These are phyloP conservation scores for Euphorbia peplus DNA, from an alignment of 345 rosid genomes.

Conservation along the genomic window DNA sequence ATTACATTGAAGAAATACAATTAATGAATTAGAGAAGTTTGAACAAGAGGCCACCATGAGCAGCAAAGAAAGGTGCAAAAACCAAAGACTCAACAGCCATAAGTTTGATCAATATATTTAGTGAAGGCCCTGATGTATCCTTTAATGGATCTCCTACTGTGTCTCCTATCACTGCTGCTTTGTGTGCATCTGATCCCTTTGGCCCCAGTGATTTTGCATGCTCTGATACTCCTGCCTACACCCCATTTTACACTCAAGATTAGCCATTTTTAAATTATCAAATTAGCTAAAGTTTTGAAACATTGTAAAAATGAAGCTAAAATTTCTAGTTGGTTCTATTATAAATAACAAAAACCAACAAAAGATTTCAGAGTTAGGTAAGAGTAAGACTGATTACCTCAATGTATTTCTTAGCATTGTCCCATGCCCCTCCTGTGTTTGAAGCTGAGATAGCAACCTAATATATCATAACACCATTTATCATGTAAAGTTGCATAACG, in stretches of 20 bases:
- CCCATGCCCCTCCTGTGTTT: constrained; percentile 76
- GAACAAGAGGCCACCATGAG: constrained; percentile 63
- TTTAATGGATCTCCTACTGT: constrained; percentile 69
- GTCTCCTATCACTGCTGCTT: constrained; percentile 74
- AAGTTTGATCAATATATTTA: constrained; percentile 71
- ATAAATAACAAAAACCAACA: too few species aligned
- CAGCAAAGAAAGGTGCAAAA: constrained; percentile 70
- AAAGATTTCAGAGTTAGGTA: too few species aligned
- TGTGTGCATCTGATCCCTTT: constrained; percentile 66
- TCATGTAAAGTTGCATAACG: background rate
- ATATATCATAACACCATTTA: background rate
- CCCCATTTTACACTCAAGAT: background rate
- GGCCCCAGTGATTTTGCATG: constrained; percentile 63
- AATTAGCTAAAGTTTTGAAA: too few species aligned
- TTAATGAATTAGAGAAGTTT: constrained; percentile 50
- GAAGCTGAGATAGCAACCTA: constrained; percentile 75
- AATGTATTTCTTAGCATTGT: constrained; percentile 68
- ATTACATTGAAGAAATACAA: background rate
- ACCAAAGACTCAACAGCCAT: constrained; percentile 75
- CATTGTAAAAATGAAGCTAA: too few species aligned
- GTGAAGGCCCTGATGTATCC: constrained; percentile 73
- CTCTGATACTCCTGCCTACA: constrained; percentile 53
- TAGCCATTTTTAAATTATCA: too few species aligned
- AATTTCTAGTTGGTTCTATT: too few species aligned
- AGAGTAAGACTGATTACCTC: constrained; percentile 44